Conservation (phyloP, 257 asterid genomes). For the Solanum raphanifolium region DNA sequence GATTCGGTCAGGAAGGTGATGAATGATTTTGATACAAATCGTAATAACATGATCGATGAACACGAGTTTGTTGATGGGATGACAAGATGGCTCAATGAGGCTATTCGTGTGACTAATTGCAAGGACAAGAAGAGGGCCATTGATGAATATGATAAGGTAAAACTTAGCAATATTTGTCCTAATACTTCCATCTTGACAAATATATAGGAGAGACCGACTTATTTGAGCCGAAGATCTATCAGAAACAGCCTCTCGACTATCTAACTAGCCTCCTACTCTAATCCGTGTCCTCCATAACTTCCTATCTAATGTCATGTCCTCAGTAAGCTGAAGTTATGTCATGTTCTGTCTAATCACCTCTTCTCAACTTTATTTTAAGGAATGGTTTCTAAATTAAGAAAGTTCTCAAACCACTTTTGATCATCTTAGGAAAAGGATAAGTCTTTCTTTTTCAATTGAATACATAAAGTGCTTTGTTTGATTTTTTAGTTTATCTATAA, state of each 20-base stretch:
- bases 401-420: neutral
- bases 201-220: neutral
- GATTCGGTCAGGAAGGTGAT: constrained; percentile 23
- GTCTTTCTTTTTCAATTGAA: neutral
- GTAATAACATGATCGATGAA: constrained; percentile 18
- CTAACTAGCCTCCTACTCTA: neutral
- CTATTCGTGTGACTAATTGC: constrained; percentile 14
- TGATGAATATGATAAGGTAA: constrained; percentile 25
- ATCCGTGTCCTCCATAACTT: neutral
- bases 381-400: neutral
- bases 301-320: neutral
- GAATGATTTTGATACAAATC: constrained; percentile 25
- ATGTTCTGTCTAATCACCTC: neutral
- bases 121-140: constrained; percentile 7
- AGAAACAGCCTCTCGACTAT: too few species aligned
- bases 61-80: constrained; percentile 31
- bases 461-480: neutral
- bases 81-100: constrained; percentile 26
- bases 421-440: neutral
- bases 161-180: neutral
- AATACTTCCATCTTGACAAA: neutral
- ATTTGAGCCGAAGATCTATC: neutral
- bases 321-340: neutral
- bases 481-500: neutral
- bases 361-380: neutral